Evolutionary conservation across 139 green algal species (phyloP).

Genomic region (Chlorella sp.): DNA sequence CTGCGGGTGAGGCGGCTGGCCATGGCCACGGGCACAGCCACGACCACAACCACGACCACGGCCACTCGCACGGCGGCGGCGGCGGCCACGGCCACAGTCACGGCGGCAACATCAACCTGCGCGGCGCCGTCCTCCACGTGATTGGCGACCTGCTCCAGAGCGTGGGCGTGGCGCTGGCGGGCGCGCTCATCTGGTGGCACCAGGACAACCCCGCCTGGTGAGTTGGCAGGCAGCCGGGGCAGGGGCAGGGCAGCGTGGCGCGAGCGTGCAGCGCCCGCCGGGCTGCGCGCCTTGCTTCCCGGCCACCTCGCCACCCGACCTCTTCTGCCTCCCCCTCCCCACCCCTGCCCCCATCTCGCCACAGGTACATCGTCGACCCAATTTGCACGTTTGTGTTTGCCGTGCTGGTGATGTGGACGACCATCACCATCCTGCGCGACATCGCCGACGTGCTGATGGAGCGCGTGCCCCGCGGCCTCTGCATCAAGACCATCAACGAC

Average conservation of each 20-base stretch:
- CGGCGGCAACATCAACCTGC: slow-evolving; percentile 34
- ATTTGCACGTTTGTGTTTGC: slow-evolving; percentile 96
- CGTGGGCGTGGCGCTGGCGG: slow-evolving; percentile 84
- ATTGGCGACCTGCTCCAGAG: slow-evolving; percentile 93
- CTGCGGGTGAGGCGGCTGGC: not conserved
- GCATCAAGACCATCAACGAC: slow-evolving; percentile 40
- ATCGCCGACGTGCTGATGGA: slow-evolving; percentile 95
- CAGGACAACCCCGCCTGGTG: slow-evolving; percentile 69
- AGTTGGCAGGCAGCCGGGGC: too few species aligned
- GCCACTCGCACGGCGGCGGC: not conserved
- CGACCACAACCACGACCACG: not conserved
- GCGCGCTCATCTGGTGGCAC: slow-evolving; percentile 88
- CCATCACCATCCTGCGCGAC: slow-evolving; percentile 74
- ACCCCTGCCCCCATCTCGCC: too few species aligned
- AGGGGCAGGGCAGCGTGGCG: too few species aligned
- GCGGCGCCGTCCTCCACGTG: slow-evolving; percentile 86
- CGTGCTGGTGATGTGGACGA: slow-evolving; percentile 87
- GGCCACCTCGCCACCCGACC: too few species aligned
- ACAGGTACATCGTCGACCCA: slow-evolving; percentile 71
- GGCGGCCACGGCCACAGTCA: slow-evolving; percentile 34
- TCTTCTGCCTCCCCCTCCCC: too few species aligned
- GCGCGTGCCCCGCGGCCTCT: slow-evolving; percentile 68
- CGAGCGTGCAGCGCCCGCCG: too few species aligned
- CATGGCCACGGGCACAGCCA: slow-evolving; percentile 14
- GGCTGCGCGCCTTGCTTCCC: too few species aligned